A percentile compares a stretch with the other conserved stretches of the same genome.
These are phyloP conservation scores for Oryza coarctata DNA, from an alignment of 176 grass and related monocot genomes.

Conservation along the genomic window DNA sequence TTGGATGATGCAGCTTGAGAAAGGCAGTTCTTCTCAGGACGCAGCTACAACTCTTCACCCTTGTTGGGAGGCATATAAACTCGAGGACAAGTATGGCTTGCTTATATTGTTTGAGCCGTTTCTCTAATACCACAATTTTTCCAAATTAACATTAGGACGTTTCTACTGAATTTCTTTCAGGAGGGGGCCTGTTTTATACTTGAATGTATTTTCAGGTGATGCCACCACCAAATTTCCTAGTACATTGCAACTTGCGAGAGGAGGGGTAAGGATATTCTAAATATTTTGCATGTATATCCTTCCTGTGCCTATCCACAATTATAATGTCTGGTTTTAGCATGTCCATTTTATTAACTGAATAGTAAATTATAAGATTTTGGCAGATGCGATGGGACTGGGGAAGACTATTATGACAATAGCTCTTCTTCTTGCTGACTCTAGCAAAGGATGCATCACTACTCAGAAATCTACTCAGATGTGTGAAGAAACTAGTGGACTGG, in stretches of 20 bases:
- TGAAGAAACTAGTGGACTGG: slow-evolving; percentile 54
- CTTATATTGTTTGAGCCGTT: slow-evolving; percentile 17
- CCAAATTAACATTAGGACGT: slow-evolving; percentile 3
- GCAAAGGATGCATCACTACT: slow-evolving; percentile 60
- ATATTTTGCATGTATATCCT: slow-evolving; percentile 18
- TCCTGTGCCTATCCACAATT: slow-evolving; percentile 6
- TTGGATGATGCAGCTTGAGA: slow-evolving; percentile 92
- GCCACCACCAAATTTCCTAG: slow-evolving; percentile 85
- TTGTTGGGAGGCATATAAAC: slow-evolving; percentile 89
- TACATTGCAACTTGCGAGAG: slow-evolving; percentile 83
- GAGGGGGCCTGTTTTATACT: slow-evolving; percentile 76
- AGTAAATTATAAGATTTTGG: slow-evolving; percentile 75
- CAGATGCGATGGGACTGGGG: slow-evolving; percentile 98
- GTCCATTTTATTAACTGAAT: slow-evolving; percentile 28
- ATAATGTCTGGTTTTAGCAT: background rate
- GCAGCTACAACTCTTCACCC: slow-evolving; percentile 80
- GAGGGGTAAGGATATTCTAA: slow-evolving; percentile 72
- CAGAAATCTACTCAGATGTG: slow-evolving; percentile 41
- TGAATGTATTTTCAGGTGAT: slow-evolving; percentile 89
- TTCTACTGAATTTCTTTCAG: slow-evolving; percentile 48
- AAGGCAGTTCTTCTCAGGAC: slow-evolving; percentile 69
- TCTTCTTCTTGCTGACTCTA: slow-evolving; percentile 81
- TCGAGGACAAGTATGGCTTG: slow-evolving; percentile 69
- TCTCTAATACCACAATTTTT: slow-evolving; percentile 6
- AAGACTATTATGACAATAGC: slow-evolving; percentile 98